Evolutionary conservation across 176 grass and related monocot species (phyloP).

Genomic region (Chrysopogon serrulatus): DNA sequence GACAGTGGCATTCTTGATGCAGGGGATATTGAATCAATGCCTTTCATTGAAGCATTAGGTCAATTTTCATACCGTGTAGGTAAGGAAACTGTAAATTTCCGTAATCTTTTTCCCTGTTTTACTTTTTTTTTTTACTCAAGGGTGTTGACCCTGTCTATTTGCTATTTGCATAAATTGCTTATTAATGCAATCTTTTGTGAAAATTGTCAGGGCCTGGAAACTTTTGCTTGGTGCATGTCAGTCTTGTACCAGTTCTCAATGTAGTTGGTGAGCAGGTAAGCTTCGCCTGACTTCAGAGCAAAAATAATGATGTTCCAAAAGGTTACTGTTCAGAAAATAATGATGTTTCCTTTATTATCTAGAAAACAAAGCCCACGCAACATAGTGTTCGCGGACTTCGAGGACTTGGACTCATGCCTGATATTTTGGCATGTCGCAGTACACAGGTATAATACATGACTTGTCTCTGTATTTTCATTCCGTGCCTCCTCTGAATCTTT

Average conservation of each 20-base stretch:
- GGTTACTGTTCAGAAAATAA: background rate
- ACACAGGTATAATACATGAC: conserved; percentile 44
- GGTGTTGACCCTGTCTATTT: background rate
- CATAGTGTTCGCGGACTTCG: conserved; percentile 90
- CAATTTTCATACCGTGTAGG: conserved; percentile 97
- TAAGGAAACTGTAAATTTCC: conserved; percentile 27
- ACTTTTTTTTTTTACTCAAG: background rate
- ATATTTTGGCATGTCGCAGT: conserved; percentile 95
- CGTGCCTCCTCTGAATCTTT: background rate
- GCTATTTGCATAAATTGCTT: background rate
- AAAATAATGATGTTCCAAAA: too few relatives aligned
- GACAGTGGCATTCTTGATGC: conserved; percentile 59
- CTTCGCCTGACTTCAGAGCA: too few relatives aligned
- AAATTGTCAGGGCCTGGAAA: conserved; percentile 69
- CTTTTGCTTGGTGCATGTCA: conserved; percentile 97
- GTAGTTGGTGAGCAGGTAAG: conserved; percentile 97
- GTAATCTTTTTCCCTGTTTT: background rate
- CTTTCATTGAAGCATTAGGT: conserved; percentile 95
- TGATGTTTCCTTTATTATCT: conserved; percentile 12
- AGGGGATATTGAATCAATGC: conserved; percentile 99
- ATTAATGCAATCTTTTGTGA: conserved; percentile 13
- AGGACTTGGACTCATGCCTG: conserved; percentile 90
- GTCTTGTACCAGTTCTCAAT: conserved; percentile 93
- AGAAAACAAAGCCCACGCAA: conserved; percentile 99
- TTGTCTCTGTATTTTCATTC: background rate